These are phyloP conservation scores for Spathaspora gorwiae DNA, from an alignment of 805 yeast genomes.

Conservation along the genomic window DNA sequence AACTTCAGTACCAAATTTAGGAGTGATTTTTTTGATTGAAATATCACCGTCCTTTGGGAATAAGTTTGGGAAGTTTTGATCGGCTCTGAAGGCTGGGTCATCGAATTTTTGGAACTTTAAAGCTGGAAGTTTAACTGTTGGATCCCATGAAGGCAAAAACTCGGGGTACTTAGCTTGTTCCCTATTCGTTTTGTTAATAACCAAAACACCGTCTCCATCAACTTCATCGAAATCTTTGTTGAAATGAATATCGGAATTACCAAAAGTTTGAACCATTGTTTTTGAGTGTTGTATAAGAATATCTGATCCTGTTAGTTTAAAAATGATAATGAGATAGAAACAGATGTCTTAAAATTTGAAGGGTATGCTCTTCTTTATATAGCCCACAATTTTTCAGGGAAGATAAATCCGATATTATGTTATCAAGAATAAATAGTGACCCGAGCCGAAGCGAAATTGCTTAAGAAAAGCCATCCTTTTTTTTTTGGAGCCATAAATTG, in stretches of 20 bases:
- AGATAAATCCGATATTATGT: too few species aligned
- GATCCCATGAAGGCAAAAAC: constrained; percentile 67
- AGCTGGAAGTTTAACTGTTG: constrained; percentile 48
- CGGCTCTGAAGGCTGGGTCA: constrained; percentile 69
- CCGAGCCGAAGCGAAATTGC: too few species aligned
- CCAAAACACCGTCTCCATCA: constrained; percentile 45
- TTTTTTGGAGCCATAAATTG: too few species aligned
- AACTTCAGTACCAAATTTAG: constrained; percentile 67
- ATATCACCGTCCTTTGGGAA: constrained; percentile 34
- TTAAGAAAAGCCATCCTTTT: too few species aligned
- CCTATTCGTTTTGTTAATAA: constrained; percentile 38
- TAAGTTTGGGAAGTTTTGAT: constrained; percentile 49
- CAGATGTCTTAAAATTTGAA: too few species aligned
- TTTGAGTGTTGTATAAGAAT: not conserved
- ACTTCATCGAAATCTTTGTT: constrained; percentile 48
- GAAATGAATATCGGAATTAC: constrained; percentile 46
- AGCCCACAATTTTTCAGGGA: too few species aligned
- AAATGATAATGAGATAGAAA: too few species aligned
- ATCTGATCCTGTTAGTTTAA: too few species aligned
- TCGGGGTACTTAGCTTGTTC: constrained; percentile 42
- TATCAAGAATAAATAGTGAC: too few species aligned
- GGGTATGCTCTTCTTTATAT: too few species aligned
- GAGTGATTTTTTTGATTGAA: constrained; percentile 46
- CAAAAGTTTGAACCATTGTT: constrained; percentile 33
- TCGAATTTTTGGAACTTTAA: constrained; percentile 50